Conservation (phyloP, 2,329 filamentous ascomycete genomes). For the Didymellaceae sp. region DNA sequence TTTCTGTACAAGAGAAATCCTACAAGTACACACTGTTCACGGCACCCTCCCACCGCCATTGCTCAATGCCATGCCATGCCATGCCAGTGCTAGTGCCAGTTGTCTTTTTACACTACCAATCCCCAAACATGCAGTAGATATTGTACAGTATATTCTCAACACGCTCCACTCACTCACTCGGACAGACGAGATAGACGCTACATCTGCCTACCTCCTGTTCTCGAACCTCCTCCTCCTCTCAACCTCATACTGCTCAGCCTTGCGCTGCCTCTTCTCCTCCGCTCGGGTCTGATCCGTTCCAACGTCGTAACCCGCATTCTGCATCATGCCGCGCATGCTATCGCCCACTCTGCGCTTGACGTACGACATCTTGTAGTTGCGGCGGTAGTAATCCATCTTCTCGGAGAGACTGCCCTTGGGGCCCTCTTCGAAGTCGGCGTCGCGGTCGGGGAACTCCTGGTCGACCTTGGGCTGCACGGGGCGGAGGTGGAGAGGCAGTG, state of each 20-base stretch:
- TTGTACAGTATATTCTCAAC: slow-evolving; percentile 29
- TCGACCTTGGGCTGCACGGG: slow-evolving; percentile 21
- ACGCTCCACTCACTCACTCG: not conserved
- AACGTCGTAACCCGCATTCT: slow-evolving; percentile 25
- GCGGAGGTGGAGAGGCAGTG: slow-evolving; percentile 35
- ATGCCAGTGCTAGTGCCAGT: not conserved
- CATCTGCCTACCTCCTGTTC: slow-evolving; percentile 36
- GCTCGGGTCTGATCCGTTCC: slow-evolving; percentile 24
- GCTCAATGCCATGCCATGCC: slow-evolving; percentile 13
- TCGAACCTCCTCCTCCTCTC: slow-evolving; percentile 37
- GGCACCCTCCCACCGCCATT: too few relatives aligned
- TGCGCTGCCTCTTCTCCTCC: slow-evolving; percentile 36
- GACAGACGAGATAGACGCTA: not conserved
- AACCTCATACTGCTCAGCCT: slow-evolving; percentile 37
- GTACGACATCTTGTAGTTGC: slow-evolving; percentile 33
- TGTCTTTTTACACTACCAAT: too few relatives aligned
- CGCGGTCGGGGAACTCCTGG: slow-evolving; percentile 25
- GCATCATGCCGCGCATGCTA: slow-evolving; percentile 18
- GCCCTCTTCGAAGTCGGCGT: slow-evolving; percentile 32
- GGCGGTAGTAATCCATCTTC: slow-evolving; percentile 35
- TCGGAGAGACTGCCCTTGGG: slow-evolving; percentile 26
- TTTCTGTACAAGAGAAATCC: slow-evolving; percentile 26
- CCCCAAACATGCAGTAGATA: slow-evolving; percentile 20
- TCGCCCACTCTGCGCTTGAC: slow-evolving; percentile 26
- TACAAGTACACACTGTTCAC: too few relatives aligned